Base-by-base conservation (phyloP, 2,329 filamentous ascomycete genomes). In the Chalaropsis ovoidea region DNA sequence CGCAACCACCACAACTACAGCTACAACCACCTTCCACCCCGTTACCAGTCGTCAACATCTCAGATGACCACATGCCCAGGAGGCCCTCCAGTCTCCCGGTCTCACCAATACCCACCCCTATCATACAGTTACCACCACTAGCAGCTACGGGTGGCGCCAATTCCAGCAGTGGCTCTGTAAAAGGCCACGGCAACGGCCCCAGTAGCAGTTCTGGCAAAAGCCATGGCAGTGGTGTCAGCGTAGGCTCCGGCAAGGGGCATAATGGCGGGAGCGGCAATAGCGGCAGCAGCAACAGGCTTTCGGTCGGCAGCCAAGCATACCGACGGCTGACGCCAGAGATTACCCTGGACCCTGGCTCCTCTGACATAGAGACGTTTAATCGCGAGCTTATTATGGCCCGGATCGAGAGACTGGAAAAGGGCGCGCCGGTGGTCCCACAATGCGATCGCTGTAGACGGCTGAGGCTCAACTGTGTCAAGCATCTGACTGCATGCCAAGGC, bases 371-470 rank as follows among this genome's bases (percentile, higher is more conserved):
- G 49, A 65, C 61, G 6, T 31, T 61, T 17, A 72, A 79, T 61
- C 73, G 78, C 11, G 70, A 82, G 6, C 79, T 89, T 66, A 89
- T 93, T 77, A 84, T 88, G 10, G 79, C 86, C 47, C 84, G 86
- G 67, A 89, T 93, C 76, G 90, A 95, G 70, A 84, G 85, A 62
- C 76, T 95, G 2, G 79, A 82, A 61, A 86, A 88, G 61, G 89
- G 89, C 2, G 87, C 90, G 65, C 78, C 83, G 5, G 88, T 95
- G 61, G 75, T 84, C n/a, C 91, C 90, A 10, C 89, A 90, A 0
- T 95, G 90, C 72, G 91, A 95, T 73, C 81, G 90, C 45, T 95
- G 90, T 73, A 82, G 90, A 56, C 81, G 90, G 39, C 78, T 95
- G 17, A 86, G 88, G 69, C 89, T 91, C 76, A 84, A 90, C 67